Evolutionary conservation across 306 rosid species (phyloP).

Genomic region (Parietaria judaica): DNA sequence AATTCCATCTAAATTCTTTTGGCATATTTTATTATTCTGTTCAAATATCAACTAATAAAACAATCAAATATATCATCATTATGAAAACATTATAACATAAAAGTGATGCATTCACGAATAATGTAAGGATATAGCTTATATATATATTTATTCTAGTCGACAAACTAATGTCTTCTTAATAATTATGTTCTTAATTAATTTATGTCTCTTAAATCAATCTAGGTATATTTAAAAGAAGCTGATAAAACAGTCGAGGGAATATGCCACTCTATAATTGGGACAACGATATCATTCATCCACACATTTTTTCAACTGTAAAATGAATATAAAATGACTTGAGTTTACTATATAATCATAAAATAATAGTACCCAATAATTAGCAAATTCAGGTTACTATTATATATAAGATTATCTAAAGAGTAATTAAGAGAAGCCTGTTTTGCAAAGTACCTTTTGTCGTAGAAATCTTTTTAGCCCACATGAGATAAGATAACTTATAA

Average conservation of each 20-base stretch:
- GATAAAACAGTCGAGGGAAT: not conserved
- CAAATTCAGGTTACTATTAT: slow-evolving; percentile 1
- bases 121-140: too few species aligned
- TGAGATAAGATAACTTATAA: too few species aligned
- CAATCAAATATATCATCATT: too few species aligned
- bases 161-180: too few species aligned
- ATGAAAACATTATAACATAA: too few species aligned
- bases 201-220: not conserved
- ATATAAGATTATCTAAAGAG: not conserved
- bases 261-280: slow-evolving; percentile 9
- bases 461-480: too few species aligned
- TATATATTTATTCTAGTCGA: too few species aligned
- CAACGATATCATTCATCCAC: not conserved
- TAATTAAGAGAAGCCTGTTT: not conserved
- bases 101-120: too few species aligned
- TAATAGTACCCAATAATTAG: not conserved
- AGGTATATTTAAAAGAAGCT: not conserved
- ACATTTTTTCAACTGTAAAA: not conserved
- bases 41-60: too few species aligned
- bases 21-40: too few species aligned
- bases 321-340: not conserved
- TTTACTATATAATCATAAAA: not conserved
- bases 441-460: too few species aligned
- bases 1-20: too few species aligned
- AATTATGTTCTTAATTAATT: not conserved